Conservation (phyloP, 2,329 filamentous ascomycete genomes). For the Sporothrix brunneoviolacea region DNA sequence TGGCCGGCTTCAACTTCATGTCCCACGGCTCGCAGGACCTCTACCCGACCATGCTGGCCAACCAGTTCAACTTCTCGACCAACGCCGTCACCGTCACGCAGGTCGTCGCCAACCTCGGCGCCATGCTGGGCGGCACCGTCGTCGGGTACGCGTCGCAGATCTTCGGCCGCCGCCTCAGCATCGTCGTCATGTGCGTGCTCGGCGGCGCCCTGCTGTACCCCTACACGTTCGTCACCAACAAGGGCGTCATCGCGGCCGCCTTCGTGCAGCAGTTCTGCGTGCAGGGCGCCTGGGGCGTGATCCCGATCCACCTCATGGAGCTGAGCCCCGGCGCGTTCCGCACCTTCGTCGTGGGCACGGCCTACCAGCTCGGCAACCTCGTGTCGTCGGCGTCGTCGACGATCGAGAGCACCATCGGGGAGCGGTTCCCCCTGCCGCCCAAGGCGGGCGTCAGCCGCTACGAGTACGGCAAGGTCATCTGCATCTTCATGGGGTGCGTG, state of each 20-base stretch:
- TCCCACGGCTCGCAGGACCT: constrained; percentile 70
- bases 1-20: constrained; percentile 81
- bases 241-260: constrained; percentile 54
- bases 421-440: constrained; percentile 63
- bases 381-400: constrained; percentile 63
- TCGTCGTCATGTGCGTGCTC: constrained; percentile 53
- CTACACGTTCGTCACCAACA: constrained; percentile 60
- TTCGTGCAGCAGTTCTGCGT: constrained; percentile 69
- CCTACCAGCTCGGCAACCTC: constrained; percentile 73
- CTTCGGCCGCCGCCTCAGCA: constrained; percentile 63
- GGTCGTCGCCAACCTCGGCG: constrained; percentile 74
- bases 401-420: constrained; percentile 69
- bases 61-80: constrained; percentile 20
- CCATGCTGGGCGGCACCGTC: constrained; percentile 65
- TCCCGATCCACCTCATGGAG: constrained; percentile 75
- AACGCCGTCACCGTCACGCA: constrained; percentile 35
- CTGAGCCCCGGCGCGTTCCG: constrained; percentile 65
- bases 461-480: constrained; percentile 77
- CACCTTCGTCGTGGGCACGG: constrained; percentile 67
- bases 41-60: constrained; percentile 66
- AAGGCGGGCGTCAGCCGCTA: constrained; percentile 45
- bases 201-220: constrained; percentile 59
- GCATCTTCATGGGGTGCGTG: constrained; percentile 85
- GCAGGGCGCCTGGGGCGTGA: constrained; percentile 69
- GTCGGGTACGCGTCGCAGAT: constrained; percentile 71